Evolutionary conservation across 106 monocot species (phyloP).

Genomic region (Dendrobium officinale): DNA sequence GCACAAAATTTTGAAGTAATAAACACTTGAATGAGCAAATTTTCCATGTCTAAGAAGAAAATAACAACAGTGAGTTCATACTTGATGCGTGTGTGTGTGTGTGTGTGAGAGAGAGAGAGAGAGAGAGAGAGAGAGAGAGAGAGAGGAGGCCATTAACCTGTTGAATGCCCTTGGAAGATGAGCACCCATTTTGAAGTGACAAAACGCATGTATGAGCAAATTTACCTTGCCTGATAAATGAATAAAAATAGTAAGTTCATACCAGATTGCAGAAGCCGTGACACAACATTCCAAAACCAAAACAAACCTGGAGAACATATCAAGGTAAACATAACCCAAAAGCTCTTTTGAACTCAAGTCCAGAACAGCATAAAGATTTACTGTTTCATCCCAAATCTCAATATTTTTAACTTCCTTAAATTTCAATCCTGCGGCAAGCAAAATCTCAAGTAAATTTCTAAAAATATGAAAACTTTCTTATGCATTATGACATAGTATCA

Average conservation of each 20-base stretch:
- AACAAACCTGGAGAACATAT: constrained; percentile 71
- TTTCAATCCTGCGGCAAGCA: constrained; percentile 47
- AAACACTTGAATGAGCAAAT: neutral
- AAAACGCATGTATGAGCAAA: constrained; percentile 85
- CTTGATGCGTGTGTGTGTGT: neutral
- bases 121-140: neutral
- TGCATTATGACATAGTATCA: neutral
- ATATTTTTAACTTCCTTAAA: constrained; percentile 66
- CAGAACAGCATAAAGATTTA: constrained; percentile 60
- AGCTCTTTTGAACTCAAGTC: constrained; percentile 68
- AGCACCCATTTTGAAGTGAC: constrained; percentile 85
- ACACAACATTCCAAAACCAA: constrained; percentile 3
- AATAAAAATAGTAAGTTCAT: constrained; percentile 6
- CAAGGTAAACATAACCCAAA: constrained; percentile 89
- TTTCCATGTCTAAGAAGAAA: neutral
- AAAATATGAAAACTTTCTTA: neutral
- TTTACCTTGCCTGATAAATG: constrained; percentile 65
- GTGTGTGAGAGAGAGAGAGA: neutral
- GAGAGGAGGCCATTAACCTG: constrained; percentile 38
- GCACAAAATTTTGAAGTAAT: neutral
- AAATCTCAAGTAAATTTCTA: neutral
- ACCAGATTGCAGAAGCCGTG: neutral
- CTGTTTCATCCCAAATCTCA: constrained; percentile 89
- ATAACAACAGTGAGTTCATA: neutral
- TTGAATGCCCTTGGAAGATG: constrained; percentile 51